These are phyloP conservation scores for Zygosaccharomyces rouxii DNA, from an alignment of 805 yeast species.

Conservation along the genomic window DNA sequence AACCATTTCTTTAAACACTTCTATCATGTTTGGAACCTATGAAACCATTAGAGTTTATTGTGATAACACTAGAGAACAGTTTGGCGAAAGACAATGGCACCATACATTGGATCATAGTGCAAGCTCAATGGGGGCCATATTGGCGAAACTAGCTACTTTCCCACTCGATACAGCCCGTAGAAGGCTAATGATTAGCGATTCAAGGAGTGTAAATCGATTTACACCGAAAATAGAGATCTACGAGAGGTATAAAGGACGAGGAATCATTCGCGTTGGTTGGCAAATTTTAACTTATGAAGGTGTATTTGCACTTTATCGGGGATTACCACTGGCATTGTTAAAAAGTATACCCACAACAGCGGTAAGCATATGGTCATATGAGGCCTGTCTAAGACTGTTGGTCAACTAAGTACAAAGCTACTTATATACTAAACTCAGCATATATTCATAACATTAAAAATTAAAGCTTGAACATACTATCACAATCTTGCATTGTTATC, in stretches of 20 bases:
- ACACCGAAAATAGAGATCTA: slow-evolving; percentile 20
- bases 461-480: background rate
- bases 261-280: slow-evolving; percentile 32
- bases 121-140: slow-evolving; percentile 70
- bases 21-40: slow-evolving; percentile 69
- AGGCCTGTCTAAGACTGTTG: slow-evolving; percentile 25
- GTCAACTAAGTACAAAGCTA: slow-evolving; percentile 8
- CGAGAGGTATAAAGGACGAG: slow-evolving; percentile 14
- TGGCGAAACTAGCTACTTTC: slow-evolving; percentile 69
- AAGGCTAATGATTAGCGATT: slow-evolving; percentile 58
- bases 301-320: slow-evolving; percentile 63
- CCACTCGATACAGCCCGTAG: slow-evolving; percentile 84
- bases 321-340: slow-evolving; percentile 62
- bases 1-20: slow-evolving; percentile 67
- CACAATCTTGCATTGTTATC: background rate
- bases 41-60: slow-evolving; percentile 39
- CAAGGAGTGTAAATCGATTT: slow-evolving; percentile 19
- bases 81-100: slow-evolving; percentile 16
- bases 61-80: slow-evolving; percentile 32
- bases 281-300: slow-evolving; percentile 56
- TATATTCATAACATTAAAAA: background rate
- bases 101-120: slow-evolving; percentile 48
- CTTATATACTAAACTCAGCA: background rate
- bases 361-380: slow-evolving; percentile 63
- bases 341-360: slow-evolving; percentile 80